phyloP scores from a whole-genome alignment of 1,284 basidiomycete genomes.

The Flammula alnicola region DNA sequence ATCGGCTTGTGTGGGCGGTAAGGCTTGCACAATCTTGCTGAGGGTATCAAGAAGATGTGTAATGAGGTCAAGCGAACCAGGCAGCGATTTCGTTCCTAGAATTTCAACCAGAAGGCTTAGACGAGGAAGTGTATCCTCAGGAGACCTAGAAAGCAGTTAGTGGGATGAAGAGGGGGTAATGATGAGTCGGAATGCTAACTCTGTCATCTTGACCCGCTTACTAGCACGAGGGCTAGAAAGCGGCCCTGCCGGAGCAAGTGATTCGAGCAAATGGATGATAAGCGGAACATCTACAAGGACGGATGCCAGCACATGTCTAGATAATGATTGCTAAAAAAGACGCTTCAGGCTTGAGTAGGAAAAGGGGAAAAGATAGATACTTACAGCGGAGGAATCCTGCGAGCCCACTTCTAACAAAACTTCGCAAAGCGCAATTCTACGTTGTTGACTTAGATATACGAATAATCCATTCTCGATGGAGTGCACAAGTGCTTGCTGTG shows the following conservation, averaged over 20 bases:
- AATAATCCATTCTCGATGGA: constrained; percentile 60
- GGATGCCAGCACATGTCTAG: constrained; percentile 53
- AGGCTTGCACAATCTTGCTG: constrained; percentile 64
- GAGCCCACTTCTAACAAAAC: constrained; percentile 55
- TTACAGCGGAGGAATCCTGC: constrained; percentile 51
- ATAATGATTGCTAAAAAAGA: constrained; percentile 49
- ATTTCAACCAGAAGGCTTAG: constrained; percentile 76
- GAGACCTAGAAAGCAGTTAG: constrained; percentile 20
- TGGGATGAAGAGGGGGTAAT: constrained; percentile 2
- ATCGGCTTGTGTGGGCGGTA: constrained; percentile 57
- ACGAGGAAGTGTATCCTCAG: constrained; percentile 47
- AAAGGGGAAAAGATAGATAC: constrained; percentile 24
- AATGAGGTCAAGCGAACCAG: constrained; percentile 74
- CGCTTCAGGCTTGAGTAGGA: neutral
- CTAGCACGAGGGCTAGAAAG: constrained; percentile 51
- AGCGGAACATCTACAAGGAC: constrained; percentile 55
- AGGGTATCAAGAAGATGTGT: constrained; percentile 78
- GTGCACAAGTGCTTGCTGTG: constrained; percentile 46
- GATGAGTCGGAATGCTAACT: constrained; percentile 44
- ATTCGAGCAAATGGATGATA: constrained; percentile 63
- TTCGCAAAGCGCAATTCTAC: constrained; percentile 58
- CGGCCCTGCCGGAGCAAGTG: constrained; percentile 49
- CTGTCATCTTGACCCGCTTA: constrained; percentile 65
- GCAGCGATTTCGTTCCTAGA: constrained; percentile 63
- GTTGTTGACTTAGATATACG: constrained; percentile 50